A percentile compares a stretch with the other conserved stretches of the same genome.
phyloP scores from a whole-genome alignment of 75 land plant species.

The Isoetes taiwanensis region DNA sequence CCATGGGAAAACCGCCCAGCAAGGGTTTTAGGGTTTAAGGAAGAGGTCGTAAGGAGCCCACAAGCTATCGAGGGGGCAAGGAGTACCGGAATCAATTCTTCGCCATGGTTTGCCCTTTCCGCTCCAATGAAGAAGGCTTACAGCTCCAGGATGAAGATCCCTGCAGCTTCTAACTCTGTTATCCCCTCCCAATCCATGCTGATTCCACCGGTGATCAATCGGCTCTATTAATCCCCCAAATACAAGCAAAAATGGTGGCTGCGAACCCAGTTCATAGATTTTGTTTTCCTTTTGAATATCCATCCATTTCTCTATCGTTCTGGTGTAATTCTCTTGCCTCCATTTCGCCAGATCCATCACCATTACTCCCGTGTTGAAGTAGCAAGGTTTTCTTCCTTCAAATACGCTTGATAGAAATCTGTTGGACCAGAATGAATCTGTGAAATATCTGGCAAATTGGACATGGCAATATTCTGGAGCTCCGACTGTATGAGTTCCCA shows the following conservation, averaged over 20 bases:
- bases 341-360: constrained; percentile 61
- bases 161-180: constrained; percentile 64
- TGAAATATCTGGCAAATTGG: constrained; percentile 21
- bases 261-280: constrained; percentile 75
- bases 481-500: constrained; percentile 23
- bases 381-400: constrained; percentile 43
- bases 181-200: constrained; percentile 77
- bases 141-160: constrained; percentile 77
- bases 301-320: constrained; percentile 63
- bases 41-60: constrained; percentile 93
- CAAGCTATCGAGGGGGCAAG: constrained; percentile 68
- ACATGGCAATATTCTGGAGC: constrained; percentile 26
- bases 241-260: constrained; percentile 74
- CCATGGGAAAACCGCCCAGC: too few species aligned
- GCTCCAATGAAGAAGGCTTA: constrained; percentile 90
- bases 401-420: constrained; percentile 28
- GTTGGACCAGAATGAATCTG: constrained; percentile 23
- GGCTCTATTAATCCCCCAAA: constrained; percentile 55
- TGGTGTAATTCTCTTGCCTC: constrained; percentile 40
- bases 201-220: constrained; percentile 73
- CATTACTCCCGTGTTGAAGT: constrained; percentile 92
- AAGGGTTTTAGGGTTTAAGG: too few species aligned
- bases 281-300: constrained; percentile 49
- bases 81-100: constrained; percentile 47
- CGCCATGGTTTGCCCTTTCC: constrained; percentile 92